phyloP scores from a whole-genome alignment of 1,139 yeast genomes.

The Scheffersomyces titani region DNA sequence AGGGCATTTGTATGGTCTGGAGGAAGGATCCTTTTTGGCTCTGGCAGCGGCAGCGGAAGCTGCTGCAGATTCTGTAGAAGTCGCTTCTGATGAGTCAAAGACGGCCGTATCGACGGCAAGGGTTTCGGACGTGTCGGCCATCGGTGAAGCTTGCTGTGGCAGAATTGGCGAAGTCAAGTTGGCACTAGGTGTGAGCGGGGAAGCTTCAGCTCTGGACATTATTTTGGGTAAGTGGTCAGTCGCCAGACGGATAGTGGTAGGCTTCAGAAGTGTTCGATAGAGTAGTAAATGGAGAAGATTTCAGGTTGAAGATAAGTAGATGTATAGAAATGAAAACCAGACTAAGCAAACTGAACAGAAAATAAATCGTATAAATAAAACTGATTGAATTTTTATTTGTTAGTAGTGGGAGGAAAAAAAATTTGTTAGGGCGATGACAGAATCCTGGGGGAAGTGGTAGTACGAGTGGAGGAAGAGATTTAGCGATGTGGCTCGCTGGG shows the following conservation, averaged over 20 bases:
- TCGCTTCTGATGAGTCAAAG: not conserved
- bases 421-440: not conserved
- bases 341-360: not conserved
- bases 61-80: not conserved
- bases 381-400: not conserved
- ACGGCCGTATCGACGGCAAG: not conserved
- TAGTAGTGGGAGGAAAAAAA: not conserved
- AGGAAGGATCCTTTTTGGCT: slow-evolving; percentile 19
- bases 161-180: not conserved
- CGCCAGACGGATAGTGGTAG: not conserved
- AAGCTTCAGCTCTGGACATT: not conserved
- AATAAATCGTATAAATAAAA: not conserved
- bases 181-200: not conserved
- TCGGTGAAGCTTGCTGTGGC: not conserved
- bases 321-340: not conserved
- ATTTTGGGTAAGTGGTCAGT: not conserved
- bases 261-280: not conserved
- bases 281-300: not conserved
- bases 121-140: not conserved
- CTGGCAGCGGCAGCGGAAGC: slow-evolving; percentile 1
- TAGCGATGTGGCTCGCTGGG: not conserved
- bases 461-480: not conserved
- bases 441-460: not conserved
- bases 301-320: not conserved
- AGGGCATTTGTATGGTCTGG: slow-evolving; percentile 58